Percentiles rank a stretch among this genome's conserved stretches.
Evolutionary conservation across 2,329 filamentous ascomycete species (phyloP).

Genomic region (Trichoderma hamatum): DNA sequence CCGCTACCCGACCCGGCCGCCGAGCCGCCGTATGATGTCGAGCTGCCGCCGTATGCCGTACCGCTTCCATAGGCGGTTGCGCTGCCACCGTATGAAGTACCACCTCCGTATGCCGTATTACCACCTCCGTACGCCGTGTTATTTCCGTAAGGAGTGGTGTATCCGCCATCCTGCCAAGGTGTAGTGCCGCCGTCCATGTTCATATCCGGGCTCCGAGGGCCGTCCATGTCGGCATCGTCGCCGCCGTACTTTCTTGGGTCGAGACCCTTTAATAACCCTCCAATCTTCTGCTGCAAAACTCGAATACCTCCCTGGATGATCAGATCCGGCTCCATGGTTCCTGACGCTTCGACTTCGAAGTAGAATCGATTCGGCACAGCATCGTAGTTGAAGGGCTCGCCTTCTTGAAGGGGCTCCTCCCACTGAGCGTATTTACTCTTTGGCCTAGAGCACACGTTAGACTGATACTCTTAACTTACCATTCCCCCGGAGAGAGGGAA

Average conservation of each 20-base stretch:
- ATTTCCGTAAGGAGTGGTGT: constrained; percentile 70
- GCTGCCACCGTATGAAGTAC: constrained; percentile 55
- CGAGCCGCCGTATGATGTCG: constrained; percentile 23
- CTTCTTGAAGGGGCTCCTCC: constrained; percentile 78
- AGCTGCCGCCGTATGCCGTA: constrained; percentile 22
- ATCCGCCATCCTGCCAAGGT: constrained; percentile 66
- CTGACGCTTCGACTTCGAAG: constrained; percentile 88
- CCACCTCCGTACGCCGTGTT: constrained; percentile 69
- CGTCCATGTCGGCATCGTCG: constrained; percentile 63
- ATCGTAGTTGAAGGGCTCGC: constrained; percentile 88
- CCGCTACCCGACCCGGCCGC: constrained; percentile 12
- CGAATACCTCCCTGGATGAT: constrained; percentile 89
- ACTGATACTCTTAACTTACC: neutral
- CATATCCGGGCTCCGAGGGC: constrained; percentile 66
- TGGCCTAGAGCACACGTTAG: constrained; percentile 59
- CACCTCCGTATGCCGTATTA: constrained; percentile 67
- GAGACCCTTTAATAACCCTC: constrained; percentile 67
- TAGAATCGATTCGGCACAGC: constrained; percentile 86
- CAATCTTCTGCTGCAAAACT: constrained; percentile 87
- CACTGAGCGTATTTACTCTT: constrained; percentile 77
- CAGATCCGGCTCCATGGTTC: constrained; percentile 83
- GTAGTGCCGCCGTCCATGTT: constrained; percentile 60
- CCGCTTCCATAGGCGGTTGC: constrained; percentile 60
- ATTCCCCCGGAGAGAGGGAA: too few species aligned
- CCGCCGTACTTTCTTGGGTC: constrained; percentile 54